Evolutionary conservation across 495 filamentous ascomycete species (phyloP).

Genomic region (Hypoxylon subgilvum): DNA sequence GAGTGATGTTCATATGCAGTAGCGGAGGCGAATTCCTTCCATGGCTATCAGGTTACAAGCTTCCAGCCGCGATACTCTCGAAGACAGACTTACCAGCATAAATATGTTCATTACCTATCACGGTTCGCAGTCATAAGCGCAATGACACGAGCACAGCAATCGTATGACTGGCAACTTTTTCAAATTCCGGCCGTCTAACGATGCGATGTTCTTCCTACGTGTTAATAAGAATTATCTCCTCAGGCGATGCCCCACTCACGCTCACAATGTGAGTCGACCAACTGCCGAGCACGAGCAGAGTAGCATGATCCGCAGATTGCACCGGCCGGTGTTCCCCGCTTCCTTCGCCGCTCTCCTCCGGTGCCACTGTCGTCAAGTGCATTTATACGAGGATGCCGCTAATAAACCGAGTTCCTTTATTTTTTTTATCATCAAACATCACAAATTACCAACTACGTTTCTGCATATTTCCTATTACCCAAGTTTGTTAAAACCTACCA

Average conservation of each 20-base stretch:
- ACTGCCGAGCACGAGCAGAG: constrained; percentile 26
- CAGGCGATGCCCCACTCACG: constrained; percentile 7
- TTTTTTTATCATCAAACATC: constrained; percentile 2
- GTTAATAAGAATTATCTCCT: background rate
- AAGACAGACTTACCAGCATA: too few relatives aligned
- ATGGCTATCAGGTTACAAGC: too few relatives aligned
- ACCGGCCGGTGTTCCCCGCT: constrained; percentile 10
- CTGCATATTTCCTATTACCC: background rate
- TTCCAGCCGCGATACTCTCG: too few relatives aligned
- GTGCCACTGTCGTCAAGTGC: background rate
- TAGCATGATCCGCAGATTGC: constrained; percentile 26
- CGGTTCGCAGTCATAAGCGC: background rate
- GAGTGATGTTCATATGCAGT: too few relatives aligned
- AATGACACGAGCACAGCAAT: background rate
- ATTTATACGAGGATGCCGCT: background rate
- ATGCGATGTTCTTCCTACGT: background rate
- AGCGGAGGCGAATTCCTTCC: too few relatives aligned
- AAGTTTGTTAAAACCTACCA: background rate
- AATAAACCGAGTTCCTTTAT: background rate
- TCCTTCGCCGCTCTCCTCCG: constrained; percentile 3
- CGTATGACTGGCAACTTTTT: background rate
- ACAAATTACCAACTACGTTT: background rate
- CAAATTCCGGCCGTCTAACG: background rate
- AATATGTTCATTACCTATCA: background rate
- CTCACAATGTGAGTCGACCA: constrained; percentile 14